Evolutionary conservation across 2,329 filamentous ascomycete species (phyloP).

Genomic region (Thelonectria discophora): DNA sequence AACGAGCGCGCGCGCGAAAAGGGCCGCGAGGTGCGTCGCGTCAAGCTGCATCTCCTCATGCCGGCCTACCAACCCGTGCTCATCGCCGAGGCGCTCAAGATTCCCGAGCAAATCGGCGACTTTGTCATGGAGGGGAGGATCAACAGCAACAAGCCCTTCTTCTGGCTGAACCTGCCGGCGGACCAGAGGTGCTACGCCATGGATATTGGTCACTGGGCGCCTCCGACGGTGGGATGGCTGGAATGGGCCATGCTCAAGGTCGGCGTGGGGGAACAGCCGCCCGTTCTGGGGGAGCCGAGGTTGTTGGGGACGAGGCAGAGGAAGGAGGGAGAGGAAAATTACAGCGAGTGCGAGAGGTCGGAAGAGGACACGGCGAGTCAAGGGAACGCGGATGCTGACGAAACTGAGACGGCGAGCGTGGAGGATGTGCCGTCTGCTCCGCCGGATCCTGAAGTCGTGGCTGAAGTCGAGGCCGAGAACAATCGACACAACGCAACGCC

Average conservation of each 20-base stretch:
- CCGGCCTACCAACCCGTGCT: constrained; percentile 52
- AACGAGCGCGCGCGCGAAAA: constrained; percentile 37
- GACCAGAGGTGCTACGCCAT: constrained; percentile 45
- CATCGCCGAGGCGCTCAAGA: constrained; percentile 47
- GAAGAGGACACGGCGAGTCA: neutral
- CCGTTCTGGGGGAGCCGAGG: constrained; percentile 34
- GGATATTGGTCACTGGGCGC: constrained; percentile 47
- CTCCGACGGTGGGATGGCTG: constrained; percentile 41
- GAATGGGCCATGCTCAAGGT: constrained; percentile 41
- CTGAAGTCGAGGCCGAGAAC: neutral
- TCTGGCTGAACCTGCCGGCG: constrained; percentile 51
- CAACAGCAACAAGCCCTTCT: constrained; percentile 50
- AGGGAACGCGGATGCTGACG: neutral
- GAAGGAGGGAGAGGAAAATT: neutral
- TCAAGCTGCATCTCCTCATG: constrained; percentile 50
- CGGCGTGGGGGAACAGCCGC: constrained; percentile 39
- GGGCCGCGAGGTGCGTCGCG: constrained; percentile 35
- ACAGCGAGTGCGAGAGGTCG: constrained; percentile 7
- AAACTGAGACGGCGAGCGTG: neutral
- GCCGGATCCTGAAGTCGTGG: neutral
- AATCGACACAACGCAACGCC: neutral
- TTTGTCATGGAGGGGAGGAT: constrained; percentile 51
- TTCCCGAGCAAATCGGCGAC: constrained; percentile 50
- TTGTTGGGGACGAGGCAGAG: constrained; percentile 37
- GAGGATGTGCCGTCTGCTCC: too few relatives aligned